These are phyloP conservation scores for Zarea fungicola DNA, from an alignment of 2,329 filamentous ascomycete genomes.

Conservation along the genomic window DNA sequence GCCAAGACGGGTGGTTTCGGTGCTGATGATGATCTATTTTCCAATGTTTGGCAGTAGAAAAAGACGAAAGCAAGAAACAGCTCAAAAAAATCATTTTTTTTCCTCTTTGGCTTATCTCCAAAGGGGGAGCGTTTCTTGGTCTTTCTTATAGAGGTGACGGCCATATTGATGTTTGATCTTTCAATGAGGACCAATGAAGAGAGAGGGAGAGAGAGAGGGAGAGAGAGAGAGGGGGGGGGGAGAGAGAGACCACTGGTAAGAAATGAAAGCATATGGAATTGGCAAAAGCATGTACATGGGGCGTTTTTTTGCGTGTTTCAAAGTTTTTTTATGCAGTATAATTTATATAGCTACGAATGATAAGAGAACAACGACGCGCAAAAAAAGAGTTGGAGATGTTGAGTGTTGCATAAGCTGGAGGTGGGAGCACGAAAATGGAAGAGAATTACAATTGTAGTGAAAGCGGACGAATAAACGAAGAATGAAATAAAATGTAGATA, in stretches of 20 bases:
- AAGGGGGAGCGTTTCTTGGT: not conserved
- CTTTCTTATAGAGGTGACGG: not conserved
- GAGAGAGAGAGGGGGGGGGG: too few species aligned
- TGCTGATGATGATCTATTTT: slow-evolving; percentile 81
- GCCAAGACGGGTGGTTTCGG: slow-evolving; percentile 57
- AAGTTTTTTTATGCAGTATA: slow-evolving; percentile 7
- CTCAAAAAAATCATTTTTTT: not conserved
- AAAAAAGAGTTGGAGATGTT: not conserved
- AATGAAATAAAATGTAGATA: not conserved
- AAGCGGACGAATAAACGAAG: too few species aligned
- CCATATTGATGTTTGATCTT: too few species aligned
- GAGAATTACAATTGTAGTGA: not conserved
- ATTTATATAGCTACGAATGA: slow-evolving; percentile 2
- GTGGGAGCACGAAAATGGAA: not conserved
- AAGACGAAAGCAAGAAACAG: not conserved
- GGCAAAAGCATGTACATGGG: slow-evolving; percentile 12
- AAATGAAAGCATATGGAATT: not conserved
- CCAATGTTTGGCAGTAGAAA: slow-evolving; percentile 82
- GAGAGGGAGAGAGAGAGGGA: too few species aligned
- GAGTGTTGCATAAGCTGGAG: not conserved
- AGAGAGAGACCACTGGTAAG: too few species aligned
- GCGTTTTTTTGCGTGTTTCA: slow-evolving; percentile 8
- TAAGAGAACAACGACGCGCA: not conserved
- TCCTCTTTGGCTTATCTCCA: not conserved
- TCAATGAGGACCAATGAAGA: too few species aligned